Conservation (phyloP, 331 rosid species). For the Pyrus hybrid region DNA sequence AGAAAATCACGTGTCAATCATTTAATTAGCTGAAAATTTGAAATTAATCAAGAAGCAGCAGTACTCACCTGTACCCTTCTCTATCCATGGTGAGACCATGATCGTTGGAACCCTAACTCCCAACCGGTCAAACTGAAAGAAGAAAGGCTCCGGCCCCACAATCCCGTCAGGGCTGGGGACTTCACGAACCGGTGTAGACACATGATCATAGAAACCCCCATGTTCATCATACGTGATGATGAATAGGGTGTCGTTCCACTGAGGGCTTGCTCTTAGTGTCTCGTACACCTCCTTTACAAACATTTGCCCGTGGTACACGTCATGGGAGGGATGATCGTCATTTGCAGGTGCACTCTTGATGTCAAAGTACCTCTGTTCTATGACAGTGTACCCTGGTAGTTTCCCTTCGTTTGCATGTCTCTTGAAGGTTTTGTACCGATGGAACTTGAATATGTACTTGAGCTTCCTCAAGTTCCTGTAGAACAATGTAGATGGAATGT, state of each 20-base stretch:
- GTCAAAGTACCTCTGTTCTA: slow-evolving; percentile 81
- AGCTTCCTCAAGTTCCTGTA: slow-evolving; percentile 60
- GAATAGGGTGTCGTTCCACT: slow-evolving; percentile 74
- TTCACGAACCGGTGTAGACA: slow-evolving; percentile 55
- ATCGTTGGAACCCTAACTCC: slow-evolving; percentile 92
- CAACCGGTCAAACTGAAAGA: slow-evolving; percentile 56
- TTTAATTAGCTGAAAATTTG: not conserved
- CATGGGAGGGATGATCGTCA: slow-evolving; percentile 92
- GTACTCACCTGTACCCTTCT: slow-evolving; percentile 58
- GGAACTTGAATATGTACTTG: slow-evolving; percentile 47
- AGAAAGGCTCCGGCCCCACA: slow-evolving; percentile 62
- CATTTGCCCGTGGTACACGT: slow-evolving; percentile 74
- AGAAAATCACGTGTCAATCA: not conserved
- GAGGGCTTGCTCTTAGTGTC: slow-evolving; percentile 75
- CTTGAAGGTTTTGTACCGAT: slow-evolving; percentile 43
- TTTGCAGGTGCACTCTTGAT: slow-evolving; percentile 40
- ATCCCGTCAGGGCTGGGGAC: slow-evolving; percentile 79
- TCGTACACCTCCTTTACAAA: slow-evolving; percentile 89
- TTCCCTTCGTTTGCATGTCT: slow-evolving; percentile 46
- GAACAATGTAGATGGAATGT: slow-evolving; percentile 62
- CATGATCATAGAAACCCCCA: slow-evolving; percentile 85
- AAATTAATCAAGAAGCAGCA: not conserved
- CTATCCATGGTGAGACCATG: slow-evolving; percentile 79
- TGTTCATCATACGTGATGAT: slow-evolving; percentile 85
- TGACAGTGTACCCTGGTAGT: slow-evolving; percentile 51